A percentile compares a stretch with the other conserved stretches of the same genome.
phyloP scores from a whole-genome alignment of 2,329 filamentous ascomycete species.

The Pseudogymnoascus sp. region DNA sequence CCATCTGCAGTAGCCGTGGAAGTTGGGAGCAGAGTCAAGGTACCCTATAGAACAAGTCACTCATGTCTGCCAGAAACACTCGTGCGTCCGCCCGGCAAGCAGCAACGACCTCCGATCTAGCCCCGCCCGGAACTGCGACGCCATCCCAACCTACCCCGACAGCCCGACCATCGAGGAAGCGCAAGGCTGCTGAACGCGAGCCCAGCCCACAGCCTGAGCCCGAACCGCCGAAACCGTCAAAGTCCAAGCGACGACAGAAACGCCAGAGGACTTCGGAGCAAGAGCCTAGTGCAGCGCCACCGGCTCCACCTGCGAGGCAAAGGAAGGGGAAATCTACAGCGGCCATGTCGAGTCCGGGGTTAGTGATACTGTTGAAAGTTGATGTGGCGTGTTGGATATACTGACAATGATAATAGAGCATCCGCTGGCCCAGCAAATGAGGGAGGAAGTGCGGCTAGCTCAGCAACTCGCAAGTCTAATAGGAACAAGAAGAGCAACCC shows the following conservation, averaged over 20 bases:
- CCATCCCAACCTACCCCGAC: slow-evolving; percentile 29
- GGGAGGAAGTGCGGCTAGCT: slow-evolving; percentile 47
- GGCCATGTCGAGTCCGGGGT: slow-evolving; percentile 70
- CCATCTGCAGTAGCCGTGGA: slow-evolving; percentile 10
- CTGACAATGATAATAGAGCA: slow-evolving; percentile 40
- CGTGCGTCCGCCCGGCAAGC: slow-evolving; percentile 89
- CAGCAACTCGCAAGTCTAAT: slow-evolving; percentile 65
- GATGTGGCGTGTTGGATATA: slow-evolving; percentile 12
- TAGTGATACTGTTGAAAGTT: slow-evolving; percentile 28
- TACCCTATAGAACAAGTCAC: slow-evolving; percentile 36
- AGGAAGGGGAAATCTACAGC: slow-evolving; percentile 53
- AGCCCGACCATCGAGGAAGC: slow-evolving; percentile 57
- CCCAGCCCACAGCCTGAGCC: slow-evolving; percentile 35
- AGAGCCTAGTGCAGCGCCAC: slow-evolving; percentile 30
- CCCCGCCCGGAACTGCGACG: slow-evolving; percentile 35
- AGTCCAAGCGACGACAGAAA: slow-evolving; percentile 56
- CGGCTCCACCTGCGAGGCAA: slow-evolving; percentile 39
- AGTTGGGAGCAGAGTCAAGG: slow-evolving; percentile 12
- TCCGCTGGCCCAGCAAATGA: slow-evolving; percentile 57
- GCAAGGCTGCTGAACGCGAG: slow-evolving; percentile 59
- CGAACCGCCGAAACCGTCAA: slow-evolving; percentile 30
- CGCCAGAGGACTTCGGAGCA: slow-evolving; percentile 57
- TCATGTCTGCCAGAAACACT: slow-evolving; percentile 96
- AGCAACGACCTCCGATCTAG: slow-evolving; percentile 42
- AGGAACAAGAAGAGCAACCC: slow-evolving; percentile 59